Conservation (phyloP, 352 stramenopile genomes). For the Globisporangium paddicum region DNA sequence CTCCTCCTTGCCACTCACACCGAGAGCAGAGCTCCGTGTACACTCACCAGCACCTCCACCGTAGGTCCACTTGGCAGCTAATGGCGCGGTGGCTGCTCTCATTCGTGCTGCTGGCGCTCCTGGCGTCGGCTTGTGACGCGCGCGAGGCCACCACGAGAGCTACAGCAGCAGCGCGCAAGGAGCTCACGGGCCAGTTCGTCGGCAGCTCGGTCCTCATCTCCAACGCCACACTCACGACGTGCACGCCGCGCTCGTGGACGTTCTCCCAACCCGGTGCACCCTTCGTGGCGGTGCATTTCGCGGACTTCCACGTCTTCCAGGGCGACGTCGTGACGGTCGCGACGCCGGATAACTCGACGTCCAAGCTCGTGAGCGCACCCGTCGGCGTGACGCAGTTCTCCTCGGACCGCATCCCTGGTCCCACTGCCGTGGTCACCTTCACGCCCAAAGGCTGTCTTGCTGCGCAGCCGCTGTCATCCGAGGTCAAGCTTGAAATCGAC, state of each 20-base stretch:
- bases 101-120: not conserved
- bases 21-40: not conserved
- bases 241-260: slow-evolving; percentile 13
- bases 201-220: slow-evolving; percentile 26
- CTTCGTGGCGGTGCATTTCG: slow-evolving; percentile 43
- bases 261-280: slow-evolving; percentile 22
- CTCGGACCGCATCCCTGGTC: slow-evolving; percentile 20
- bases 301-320: slow-evolving; percentile 23
- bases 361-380: slow-evolving; percentile 15
- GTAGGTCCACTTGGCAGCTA: not conserved
- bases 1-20: not conserved
- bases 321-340: slow-evolving; percentile 26
- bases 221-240: slow-evolving; percentile 27
- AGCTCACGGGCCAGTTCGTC: slow-evolving; percentile 22
- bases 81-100: not conserved
- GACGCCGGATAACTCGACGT: slow-evolving; percentile 13
- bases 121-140: not conserved
- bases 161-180: not conserved
- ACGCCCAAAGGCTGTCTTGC: slow-evolving; percentile 10
- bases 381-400: slow-evolving; percentile 27
- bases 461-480: slow-evolving; percentile 1
- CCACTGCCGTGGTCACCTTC: slow-evolving; percentile 25
- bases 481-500: slow-evolving; percentile 28
- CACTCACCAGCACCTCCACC: no score
- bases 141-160: not conserved